These are phyloP conservation scores for Anisogramma anomala DNA, from an alignment of 2,329 filamentous ascomycete genomes.

Conservation along the genomic window DNA sequence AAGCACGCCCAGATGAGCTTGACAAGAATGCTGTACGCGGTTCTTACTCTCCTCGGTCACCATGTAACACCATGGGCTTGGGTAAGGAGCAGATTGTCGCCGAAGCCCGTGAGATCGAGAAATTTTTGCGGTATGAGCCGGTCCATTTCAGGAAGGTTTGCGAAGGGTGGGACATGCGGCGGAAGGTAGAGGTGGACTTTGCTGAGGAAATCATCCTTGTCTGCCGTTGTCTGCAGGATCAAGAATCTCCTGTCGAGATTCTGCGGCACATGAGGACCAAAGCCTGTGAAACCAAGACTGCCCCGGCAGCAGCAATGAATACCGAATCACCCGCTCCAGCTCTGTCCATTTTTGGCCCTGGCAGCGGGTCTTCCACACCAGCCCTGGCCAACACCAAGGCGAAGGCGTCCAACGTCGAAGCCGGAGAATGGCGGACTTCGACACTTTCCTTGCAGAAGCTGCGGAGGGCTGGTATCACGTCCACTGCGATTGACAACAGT, in stretches of 20 bases:
- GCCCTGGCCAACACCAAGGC: neutral
- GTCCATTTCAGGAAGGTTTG: constrained; percentile 68
- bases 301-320: neutral
- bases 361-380: neutral
- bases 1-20: constrained; percentile 60
- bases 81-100: constrained; percentile 57
- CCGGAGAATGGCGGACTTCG: constrained; percentile 56
- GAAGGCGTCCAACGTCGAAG: neutral
- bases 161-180: constrained; percentile 84
- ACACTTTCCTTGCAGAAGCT: constrained; percentile 49
- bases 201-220: constrained; percentile 67
- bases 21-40: constrained; percentile 56
- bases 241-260: constrained; percentile 36
- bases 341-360: constrained; percentile 10
- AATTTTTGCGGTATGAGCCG: constrained; percentile 60
- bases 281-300: constrained; percentile 4
- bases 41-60: constrained; percentile 71
- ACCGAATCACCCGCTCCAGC: neutral
- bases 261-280: constrained; percentile 32
- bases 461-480: constrained; percentile 51
- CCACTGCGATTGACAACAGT: constrained; percentile 63
- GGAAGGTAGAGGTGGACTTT: constrained; percentile 79
- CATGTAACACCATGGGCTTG: constrained; percentile 61
- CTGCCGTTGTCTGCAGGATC: constrained; percentile 58
- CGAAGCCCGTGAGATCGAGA: constrained; percentile 73